Percentiles rank a stretch among this genome's conserved stretches.
These are phyloP conservation scores for Gracilaria domingensis DNA, from an alignment of 23 red algal species.

Conservation along the genomic window DNA sequence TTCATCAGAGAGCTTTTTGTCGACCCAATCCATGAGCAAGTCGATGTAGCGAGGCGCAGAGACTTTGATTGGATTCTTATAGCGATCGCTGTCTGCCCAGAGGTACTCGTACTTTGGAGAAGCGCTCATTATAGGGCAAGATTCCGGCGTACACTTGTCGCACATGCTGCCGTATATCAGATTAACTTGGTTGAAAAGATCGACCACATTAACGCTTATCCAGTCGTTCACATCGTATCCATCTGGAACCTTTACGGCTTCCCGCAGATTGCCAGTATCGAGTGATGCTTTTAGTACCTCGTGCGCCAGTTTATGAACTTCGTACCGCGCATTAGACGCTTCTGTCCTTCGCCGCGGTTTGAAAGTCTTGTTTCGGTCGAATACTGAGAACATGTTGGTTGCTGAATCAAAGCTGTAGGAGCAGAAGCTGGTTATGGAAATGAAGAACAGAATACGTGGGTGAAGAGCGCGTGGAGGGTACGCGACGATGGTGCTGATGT, in stretches of 20 bases:
- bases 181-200: slow-evolving; percentile 98
- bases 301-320: slow-evolving; percentile 75
- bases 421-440: neutral
- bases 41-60: slow-evolving; percentile 92
- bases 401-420: neutral
- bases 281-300: slow-evolving; percentile 77
- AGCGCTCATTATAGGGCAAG: slow-evolving; percentile 97
- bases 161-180: slow-evolving; percentile 94
- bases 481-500: neutral
- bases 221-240: slow-evolving; percentile 95
- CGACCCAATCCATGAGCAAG: slow-evolving; percentile 91
- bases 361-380: slow-evolving; percentile 91
- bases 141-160: slow-evolving; percentile 92
- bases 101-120: slow-evolving; percentile 95
- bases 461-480: no score
- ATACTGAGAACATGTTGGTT: slow-evolving; percentile 87
- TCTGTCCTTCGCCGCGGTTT: slow-evolving; percentile 76
- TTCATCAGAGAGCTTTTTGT: slow-evolving; percentile 77
- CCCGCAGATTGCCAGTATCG: slow-evolving; percentile 79
- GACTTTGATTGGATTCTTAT: slow-evolving; percentile 84
- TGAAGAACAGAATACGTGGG: neutral
- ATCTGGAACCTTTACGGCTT: slow-evolving; percentile 91
- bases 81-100: slow-evolving; percentile 90
- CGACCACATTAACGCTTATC: slow-evolving; percentile 92
- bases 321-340: slow-evolving; percentile 77